Percentiles rank a stretch among this genome's conserved stretches.
phyloP scores from a whole-genome alignment of 352 stramenopile genomes.

The Phytopythium oedochilum region DNA sequence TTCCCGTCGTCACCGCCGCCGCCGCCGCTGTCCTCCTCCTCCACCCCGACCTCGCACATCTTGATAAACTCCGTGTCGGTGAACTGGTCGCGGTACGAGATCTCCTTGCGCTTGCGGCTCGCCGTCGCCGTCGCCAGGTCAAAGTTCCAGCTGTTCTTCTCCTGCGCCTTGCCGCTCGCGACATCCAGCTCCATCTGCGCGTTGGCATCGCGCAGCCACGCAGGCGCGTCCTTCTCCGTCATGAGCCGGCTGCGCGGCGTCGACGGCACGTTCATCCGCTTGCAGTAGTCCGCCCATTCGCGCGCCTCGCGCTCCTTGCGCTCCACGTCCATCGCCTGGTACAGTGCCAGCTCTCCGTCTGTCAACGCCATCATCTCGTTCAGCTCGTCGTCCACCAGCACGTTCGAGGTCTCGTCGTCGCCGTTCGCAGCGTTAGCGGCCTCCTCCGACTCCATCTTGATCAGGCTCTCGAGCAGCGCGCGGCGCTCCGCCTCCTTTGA shows the following conservation, averaged over 20 bases:
- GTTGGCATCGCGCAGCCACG: constrained; percentile 74
- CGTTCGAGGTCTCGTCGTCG: constrained; percentile 57
- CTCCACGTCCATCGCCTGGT: constrained; percentile 69
- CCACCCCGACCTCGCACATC: constrained; percentile 83
- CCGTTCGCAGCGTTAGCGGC: constrained; percentile 54
- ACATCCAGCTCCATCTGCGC: constrained; percentile 52
- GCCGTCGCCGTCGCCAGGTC: constrained; percentile 37
- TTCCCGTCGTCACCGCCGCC: constrained; percentile 12
- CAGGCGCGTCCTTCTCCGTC: constrained; percentile 58
- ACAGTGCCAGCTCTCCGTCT: constrained; percentile 75
- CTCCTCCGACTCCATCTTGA: constrained; percentile 88
- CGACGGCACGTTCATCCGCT: constrained; percentile 39
- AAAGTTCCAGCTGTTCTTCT: constrained; percentile 61
- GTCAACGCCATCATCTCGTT: constrained; percentile 90
- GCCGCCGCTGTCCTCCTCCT: constrained; percentile 19
- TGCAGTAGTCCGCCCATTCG: constrained; percentile 69
- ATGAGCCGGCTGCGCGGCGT: constrained; percentile 57
- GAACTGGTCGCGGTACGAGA: constrained; percentile 84
- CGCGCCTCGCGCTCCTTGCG: constrained; percentile 52
- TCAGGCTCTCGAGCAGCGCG: constrained; percentile 81
- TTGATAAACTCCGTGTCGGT: constrained; percentile 86
- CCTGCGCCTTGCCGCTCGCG: constrained; percentile 37
- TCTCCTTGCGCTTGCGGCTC: constrained; percentile 76
- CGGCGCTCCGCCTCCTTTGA: constrained; percentile 84
- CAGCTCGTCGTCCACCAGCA: constrained; percentile 82